phyloP scores from a whole-genome alignment of 306 rosid species.

The Cucurbita argyrosperma region DNA sequence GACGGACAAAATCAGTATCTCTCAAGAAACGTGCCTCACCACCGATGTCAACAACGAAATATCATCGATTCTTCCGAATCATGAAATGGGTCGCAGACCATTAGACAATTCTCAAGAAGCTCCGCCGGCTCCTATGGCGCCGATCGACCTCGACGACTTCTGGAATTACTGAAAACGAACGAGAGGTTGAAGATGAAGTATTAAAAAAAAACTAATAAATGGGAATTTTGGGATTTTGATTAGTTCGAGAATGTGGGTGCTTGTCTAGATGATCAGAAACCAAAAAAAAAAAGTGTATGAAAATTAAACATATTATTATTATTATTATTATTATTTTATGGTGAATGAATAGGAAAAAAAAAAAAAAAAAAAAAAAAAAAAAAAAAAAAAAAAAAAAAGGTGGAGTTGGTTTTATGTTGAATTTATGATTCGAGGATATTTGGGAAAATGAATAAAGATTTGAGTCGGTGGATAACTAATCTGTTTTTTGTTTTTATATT shows the following conservation, averaged over 20 bases:
- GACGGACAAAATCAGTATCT: slow-evolving; percentile 33
- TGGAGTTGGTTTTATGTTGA: not conserved
- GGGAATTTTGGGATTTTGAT: not conserved
- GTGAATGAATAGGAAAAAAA: not conserved
- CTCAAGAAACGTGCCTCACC: slow-evolving; percentile 46
- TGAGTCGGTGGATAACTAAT: slow-evolving; percentile 26
- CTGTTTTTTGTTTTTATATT: slow-evolving; percentile 7
- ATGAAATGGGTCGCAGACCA: slow-evolving; percentile 29
- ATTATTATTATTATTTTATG: not conserved
- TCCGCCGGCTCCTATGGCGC: slow-evolving; percentile 20
- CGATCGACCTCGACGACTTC: slow-evolving; percentile 21
- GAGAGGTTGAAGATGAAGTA: not conserved
- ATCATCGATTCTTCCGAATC: slow-evolving; percentile 44
- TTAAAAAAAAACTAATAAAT: not conserved
- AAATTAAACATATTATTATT: not conserved
- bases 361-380: not conserved
- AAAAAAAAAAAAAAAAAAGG: not conserved
- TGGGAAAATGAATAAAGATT: slow-evolving; percentile 7
- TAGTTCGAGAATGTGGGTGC: not conserved
- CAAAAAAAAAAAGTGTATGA: not conserved
- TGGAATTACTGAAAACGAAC: slow-evolving; percentile 38
- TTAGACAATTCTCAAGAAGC: slow-evolving; percentile 34
- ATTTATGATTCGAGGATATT: not conserved
- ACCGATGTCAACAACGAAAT: slow-evolving; percentile 48
- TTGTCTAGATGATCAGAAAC: not conserved